Evolutionary conservation across 2,329 filamentous ascomycete genomes (phyloP).

Genomic region (Sporothrix luriei): DNA sequence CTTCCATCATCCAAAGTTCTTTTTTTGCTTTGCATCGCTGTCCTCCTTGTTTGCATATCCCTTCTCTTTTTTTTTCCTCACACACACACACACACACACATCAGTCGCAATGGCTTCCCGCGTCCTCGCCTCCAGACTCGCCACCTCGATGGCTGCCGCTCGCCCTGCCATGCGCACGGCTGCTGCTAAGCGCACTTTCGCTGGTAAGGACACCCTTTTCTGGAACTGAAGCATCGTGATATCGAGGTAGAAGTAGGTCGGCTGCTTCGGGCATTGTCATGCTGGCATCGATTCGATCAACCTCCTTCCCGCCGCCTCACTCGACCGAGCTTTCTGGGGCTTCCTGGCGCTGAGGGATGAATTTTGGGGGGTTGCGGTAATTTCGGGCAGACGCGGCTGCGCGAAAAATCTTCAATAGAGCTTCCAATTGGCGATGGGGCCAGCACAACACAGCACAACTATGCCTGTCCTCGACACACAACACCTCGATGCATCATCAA

Average conservation of each 20-base stretch:
- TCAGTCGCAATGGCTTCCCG: constrained; percentile 78
- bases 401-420: constrained; percentile 29
- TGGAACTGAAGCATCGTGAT: not conserved
- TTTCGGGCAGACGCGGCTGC: constrained; percentile 28
- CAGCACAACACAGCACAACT: not conserved
- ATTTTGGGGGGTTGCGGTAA: constrained; percentile 30
- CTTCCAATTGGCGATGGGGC: constrained; percentile 9
- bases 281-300: not conserved
- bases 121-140: constrained; percentile 76
- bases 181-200: constrained; percentile 75
- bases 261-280: not conserved
- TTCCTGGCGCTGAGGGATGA: constrained; percentile 10
- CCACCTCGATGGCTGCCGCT: constrained; percentile 75
- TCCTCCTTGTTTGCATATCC: constrained; percentile 33
- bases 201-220: constrained; percentile 59
- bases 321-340: not conserved
- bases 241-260: constrained; percentile 1
- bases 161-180: constrained; percentile 71
- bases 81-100: constrained; percentile 41
- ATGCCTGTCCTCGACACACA: constrained; percentile 5
- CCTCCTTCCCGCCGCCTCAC: not conserved
- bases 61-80: constrained; percentile 45
- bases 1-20: constrained; percentile 27
- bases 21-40: constrained; percentile 37
- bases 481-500: constrained; percentile 9